A percentile compares a stretch with the other conserved stretches of the same genome.
Evolutionary conservation across 306 rosid species (phyloP).

Genomic region (Prunus fruticosa): DNA sequence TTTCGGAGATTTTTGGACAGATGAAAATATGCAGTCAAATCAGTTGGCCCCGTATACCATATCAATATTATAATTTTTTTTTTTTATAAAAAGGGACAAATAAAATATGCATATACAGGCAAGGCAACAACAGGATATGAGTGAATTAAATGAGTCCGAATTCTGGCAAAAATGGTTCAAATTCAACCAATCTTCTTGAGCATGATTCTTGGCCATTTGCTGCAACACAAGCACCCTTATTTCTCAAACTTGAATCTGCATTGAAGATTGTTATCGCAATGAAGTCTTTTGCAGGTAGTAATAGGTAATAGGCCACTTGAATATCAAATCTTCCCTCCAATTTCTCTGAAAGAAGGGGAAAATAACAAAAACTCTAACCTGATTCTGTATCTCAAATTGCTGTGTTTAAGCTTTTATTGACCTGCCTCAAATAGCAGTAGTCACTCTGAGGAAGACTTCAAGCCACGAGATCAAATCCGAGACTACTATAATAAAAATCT

Average conservation of each 20-base stretch:
- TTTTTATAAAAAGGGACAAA: background rate
- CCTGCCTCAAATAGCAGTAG: slow-evolving; percentile 10
- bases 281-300: background rate
- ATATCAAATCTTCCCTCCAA: background rate
- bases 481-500: background rate
- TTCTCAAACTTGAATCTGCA: too few relatives aligned
- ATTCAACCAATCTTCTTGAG: background rate
- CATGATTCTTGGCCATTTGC: background rate
- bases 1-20: background rate
- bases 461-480: slow-evolving; percentile 3
- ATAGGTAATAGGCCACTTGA: background rate
- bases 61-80: background rate
- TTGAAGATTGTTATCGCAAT: too few relatives aligned
- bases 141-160: background rate
- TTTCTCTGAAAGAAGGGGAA: background rate
- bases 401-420: background rate
- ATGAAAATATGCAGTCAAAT: background rate
- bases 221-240: background rate
- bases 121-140: background rate
- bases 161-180: background rate
- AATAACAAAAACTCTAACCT: background rate
- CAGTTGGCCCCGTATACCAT: background rate
- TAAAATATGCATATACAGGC: background rate
- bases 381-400: background rate
- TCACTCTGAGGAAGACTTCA: background rate